Evolutionary conservation across 306 rosid species (phyloP), one percentile per base, ranked within the genome.

Genomic region (Adenanthera pavonina): DNA sequence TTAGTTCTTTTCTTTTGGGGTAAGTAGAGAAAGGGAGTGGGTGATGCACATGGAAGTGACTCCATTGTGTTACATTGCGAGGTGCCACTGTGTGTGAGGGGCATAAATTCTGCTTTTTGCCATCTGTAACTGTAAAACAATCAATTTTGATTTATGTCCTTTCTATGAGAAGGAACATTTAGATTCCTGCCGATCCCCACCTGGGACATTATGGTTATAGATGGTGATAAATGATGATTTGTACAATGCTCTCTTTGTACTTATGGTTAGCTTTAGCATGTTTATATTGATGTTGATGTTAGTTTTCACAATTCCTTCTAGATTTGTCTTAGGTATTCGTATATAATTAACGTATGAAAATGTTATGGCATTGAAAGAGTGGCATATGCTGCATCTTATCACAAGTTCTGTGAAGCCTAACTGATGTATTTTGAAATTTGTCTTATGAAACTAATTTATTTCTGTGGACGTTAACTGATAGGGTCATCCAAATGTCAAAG

Each of bases 401-500:
- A 10, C 17, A 43, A 9, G 60, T 82, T 68, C 48, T 76, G n/a
- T 54, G 5, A 54, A 67, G 40, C 67, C 36, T 52, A 69, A 46
- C 47, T 0, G 25, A 17, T 52, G 34, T 33, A 35, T 38, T 72
- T 47, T 66, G 62, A 38, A 17, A 41, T 3, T 30, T 41, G 3
- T 64, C 43, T 4, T 3, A 17, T 46, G 8, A 9, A 4, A 20
- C 35, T 4, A 34, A 20, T n/a, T 30, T 38, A 0, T 70, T 68
- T 80, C 49, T 82, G 43, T 59, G 34, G 80, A 41, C 33, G 16
- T 80, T 72, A 74, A 85, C 74, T 69, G 59, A 68, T 72, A 93
- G 99, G 98, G 99, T 48, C 96, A 95, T 89, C 97, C 98, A 56
- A 95, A 95, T 78, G 94, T 90, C 51, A 92, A 92, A 88, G 97